Percentiles rank a stretch among this genome's conserved stretches.
Conservation (phyloP, 768 basidiomycete species). For the Termitomyces sp. region DNA sequence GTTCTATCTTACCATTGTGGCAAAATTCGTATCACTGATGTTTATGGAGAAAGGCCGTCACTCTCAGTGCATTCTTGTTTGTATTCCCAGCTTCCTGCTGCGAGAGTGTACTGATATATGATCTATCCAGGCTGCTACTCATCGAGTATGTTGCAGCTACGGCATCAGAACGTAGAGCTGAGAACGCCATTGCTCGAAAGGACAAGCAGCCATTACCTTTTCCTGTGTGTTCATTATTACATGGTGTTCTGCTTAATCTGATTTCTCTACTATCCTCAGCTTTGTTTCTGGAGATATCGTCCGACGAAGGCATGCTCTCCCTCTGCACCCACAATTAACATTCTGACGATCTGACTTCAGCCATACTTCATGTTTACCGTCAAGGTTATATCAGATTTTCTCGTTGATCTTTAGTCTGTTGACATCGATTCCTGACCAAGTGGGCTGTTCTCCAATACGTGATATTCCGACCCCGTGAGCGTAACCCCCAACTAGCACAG, state of each 20-base stretch:
- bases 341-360: slow-evolving; percentile 26
- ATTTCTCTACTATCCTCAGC: slow-evolving; percentile 33
- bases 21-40: neutral
- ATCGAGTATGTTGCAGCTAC: slow-evolving; percentile 83
- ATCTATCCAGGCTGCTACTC: slow-evolving; percentile 57
- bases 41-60: slow-evolving; percentile 55
- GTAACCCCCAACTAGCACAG: neutral
- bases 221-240: slow-evolving; percentile 36
- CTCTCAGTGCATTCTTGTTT: slow-evolving; percentile 83
- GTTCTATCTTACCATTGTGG: slow-evolving; percentile 27
- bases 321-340: neutral
- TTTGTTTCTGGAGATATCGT: slow-evolving; percentile 79
- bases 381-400: slow-evolving; percentile 44
- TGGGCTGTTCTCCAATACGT: slow-evolving; percentile 92
- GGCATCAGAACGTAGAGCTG: slow-evolving; percentile 55
- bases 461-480: slow-evolving; percentile 53
- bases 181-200: slow-evolving; percentile 71
- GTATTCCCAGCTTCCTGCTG: slow-evolving; percentile 20
- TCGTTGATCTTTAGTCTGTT: neutral
- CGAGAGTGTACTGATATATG: neutral
- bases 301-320: slow-evolving; percentile 63
- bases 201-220: slow-evolving; percentile 73
- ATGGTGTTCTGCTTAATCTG: neutral
- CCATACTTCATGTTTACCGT: slow-evolving; percentile 88
- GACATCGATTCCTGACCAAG: slow-evolving; percentile 28